Base-by-base conservation (phyloP, 1,284 basidiomycete species). In the Rhodotorula glutinis region DNA sequence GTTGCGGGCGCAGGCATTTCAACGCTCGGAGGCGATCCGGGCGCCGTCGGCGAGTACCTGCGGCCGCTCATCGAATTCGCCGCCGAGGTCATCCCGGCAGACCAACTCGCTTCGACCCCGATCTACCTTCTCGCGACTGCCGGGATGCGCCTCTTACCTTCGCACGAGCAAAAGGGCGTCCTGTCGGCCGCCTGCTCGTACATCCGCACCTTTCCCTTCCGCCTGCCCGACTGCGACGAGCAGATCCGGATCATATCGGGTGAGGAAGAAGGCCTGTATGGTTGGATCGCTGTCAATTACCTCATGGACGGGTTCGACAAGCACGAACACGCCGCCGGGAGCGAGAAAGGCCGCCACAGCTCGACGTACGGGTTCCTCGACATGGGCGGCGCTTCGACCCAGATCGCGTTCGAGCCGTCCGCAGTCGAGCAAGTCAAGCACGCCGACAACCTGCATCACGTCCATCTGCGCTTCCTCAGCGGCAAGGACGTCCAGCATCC, bases 281-380 rank as follows among this genome's bases (percentile, higher is more conserved):
- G 96, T 2, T 99, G 96, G 96, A 92, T 99, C 63, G 92, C 94
- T 0, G 92, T 98, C 77, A 99, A 98, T 79, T 98, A 99, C 78
- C 87, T 98, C 53, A 96, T 98, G 92, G 91, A 98, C 77, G 95
- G 94, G 2, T 99, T 99, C 77, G 83, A 84, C 21, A 85, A 86
- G 21, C 82, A 85, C 56, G 72, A 73, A 46, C 71, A 71, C 66
- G 49, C 47, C 10, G n/a, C 21, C 71, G 77, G 0, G 73, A 77
- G 46, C 73, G 77, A 16, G 67, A 73, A 30, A 78, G 76, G 0
- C 16, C 77, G 76, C 49, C 79, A 81, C 60, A 78, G 79, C 65
- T 90, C 91, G 43, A 98, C 96, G 5, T 98, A 92, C 75, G 96
- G 96, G 7, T 99, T 99, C 79, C 83, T 99, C 69, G 96, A 99